Conservation (phyloP, 78 protist species). For the Dictyostelium purpureum region DNA sequence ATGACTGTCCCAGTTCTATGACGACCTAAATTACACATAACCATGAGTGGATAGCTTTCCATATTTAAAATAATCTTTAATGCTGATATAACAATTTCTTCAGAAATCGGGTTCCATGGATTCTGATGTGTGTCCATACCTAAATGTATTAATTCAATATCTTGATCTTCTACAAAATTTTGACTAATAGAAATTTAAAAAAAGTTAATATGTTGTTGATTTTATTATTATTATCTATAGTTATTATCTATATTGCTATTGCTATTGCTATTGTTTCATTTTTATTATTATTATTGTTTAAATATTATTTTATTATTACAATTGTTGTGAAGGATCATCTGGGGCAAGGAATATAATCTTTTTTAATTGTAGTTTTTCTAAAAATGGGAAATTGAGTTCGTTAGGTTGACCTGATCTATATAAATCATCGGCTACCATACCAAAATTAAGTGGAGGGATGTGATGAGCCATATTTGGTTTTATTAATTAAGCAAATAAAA, state of each 20-base stretch:
- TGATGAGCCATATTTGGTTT: constrained; percentile 64
- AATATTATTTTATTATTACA: constrained; percentile 40
- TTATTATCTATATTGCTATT: not conserved
- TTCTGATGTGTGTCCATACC: constrained; percentile 75
- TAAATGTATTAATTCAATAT: constrained; percentile 84
- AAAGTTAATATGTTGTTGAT: not conserved
- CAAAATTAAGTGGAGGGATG: constrained; percentile 92
- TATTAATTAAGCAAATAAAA: too few species aligned
- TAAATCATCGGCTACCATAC: constrained; percentile 93
- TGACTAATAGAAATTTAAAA: constrained; percentile 28
- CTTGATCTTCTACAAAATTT: constrained; percentile 88
- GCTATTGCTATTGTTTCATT: not conserved
- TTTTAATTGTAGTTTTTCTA: constrained; percentile 89
- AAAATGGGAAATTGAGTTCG: constrained; percentile 93
- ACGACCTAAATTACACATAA: constrained; percentile 94
- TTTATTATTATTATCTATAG: not conserved
- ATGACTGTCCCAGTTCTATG: constrained; percentile 94
- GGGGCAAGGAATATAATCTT: constrained; percentile 89
- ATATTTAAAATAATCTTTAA: constrained; percentile 85
- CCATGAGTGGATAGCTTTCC: constrained; percentile 87
- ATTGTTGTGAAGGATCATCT: constrained; percentile 88
- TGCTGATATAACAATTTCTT: constrained; percentile 90
- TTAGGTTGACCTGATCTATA: constrained; percentile 94
- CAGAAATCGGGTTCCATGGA: constrained; percentile 88
- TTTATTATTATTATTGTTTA: not conserved